Evolutionary conservation across 345 rosid genomes (phyloP).

Genomic region (Aethionema arabicum): DNA sequence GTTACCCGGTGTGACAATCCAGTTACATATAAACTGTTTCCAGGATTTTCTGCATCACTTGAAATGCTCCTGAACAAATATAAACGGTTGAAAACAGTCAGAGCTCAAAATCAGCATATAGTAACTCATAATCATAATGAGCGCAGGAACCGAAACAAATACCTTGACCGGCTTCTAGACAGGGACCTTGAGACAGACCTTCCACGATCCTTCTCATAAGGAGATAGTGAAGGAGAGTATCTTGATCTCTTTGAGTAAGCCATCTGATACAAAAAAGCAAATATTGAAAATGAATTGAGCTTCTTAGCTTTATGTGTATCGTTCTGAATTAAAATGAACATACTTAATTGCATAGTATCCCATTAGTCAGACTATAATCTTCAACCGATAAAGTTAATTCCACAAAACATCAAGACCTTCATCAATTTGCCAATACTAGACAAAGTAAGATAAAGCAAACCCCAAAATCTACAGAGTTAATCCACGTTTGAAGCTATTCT

Average conservation of each 20-base stretch:
- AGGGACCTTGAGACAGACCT: slow-evolving; percentile 59
- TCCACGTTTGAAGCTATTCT: neutral
- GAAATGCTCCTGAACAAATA: slow-evolving; percentile 51
- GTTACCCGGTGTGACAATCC: slow-evolving; percentile 80
- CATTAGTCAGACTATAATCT: neutral
- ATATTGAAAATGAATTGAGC: neutral
- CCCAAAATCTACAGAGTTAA: neutral
- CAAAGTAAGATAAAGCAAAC: neutral
- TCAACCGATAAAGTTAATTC: too few relatives aligned
- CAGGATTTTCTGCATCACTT: slow-evolving; percentile 76
- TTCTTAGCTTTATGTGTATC: neutral
- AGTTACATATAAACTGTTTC: slow-evolving; percentile 90
- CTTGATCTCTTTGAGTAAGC: slow-evolving; percentile 70
- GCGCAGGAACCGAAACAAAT: neutral
- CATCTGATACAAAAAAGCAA: slow-evolving; percentile 49
- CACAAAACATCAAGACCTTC: too few relatives aligned
- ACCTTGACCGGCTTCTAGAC: slow-evolving; percentile 67
- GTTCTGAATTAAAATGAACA: neutral
- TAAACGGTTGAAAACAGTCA: neutral
- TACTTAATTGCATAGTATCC: neutral
- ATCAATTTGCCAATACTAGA: too few relatives aligned
- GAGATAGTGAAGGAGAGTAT: slow-evolving; percentile 63
- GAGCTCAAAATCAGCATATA: neutral
- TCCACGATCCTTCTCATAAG: slow-evolving; percentile 37
- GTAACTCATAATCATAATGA: neutral